Base-by-base conservation (phyloP, 441 rosid species). In the Erodium moschatum region DNA sequence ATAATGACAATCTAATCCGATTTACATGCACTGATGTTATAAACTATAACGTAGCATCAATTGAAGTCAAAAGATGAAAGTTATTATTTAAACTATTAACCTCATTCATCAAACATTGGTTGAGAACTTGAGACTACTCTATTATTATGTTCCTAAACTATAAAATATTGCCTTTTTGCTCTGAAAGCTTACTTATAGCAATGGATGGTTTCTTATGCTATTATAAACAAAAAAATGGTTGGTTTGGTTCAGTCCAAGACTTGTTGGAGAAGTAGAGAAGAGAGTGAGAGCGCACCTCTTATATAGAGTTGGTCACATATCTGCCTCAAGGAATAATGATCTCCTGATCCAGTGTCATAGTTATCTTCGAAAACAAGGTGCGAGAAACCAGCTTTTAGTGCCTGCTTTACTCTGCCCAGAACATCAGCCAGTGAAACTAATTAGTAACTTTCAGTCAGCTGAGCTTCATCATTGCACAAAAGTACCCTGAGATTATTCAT, bases 291-390 rank as follows among this genome's bases (percentile, higher is more conserved):
- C 58, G 20, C 68, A 88, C 97, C 99, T 88, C 85, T 85, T 66
- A 94, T 82, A 76, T 91, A 90, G 56, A 75, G 80, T 79, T 94
- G 99, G 76, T 94, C 97, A 56, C 99, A 94, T 77, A 92, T 90
- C 81, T 95, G 97, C 76, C 99, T 85, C 69, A 95, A 76, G 7
- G 99, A 95, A 76, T 95, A 95, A 83, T 90, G 97, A 73, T 95
- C 99, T 38, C 97, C 97, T 0, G 95, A 90, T 74, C 99, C 99
- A 40, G 99, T 95, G 74, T 95, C 99, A 66, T 95, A 95, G 74
- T 95, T 95, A 79, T 95, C 97, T 83, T 95, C 97, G 67, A 95
- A 95, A 69, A 95, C 76, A 79, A 95, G 94, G 83, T 95, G 91
- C 42, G 38, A 82, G 77, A 95, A 95, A 48, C 97, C 97, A 40